Conservation (phyloP, 495 filamentous ascomycete genomes). For the Penicillium roqueforti region DNA sequence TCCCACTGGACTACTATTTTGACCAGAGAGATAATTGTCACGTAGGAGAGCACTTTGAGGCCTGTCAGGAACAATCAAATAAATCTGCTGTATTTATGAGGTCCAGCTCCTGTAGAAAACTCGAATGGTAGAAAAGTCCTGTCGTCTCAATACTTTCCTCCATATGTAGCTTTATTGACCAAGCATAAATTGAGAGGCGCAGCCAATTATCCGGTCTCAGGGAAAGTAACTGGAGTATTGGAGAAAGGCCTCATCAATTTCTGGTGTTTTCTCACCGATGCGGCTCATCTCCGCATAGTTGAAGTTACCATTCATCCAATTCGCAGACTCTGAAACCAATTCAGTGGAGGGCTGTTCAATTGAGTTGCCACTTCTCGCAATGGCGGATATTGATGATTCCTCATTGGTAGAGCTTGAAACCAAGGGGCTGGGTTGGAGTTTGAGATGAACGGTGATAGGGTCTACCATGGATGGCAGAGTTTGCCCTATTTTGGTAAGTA, state of each 20-base stretch:
- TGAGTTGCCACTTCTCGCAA: neutral
- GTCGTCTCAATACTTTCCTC: neutral
- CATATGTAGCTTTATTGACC: neutral
- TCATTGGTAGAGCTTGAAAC: neutral
- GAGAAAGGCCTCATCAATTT: constrained; percentile 19
- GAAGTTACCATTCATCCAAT: constrained; percentile 13
- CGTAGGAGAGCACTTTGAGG: neutral
- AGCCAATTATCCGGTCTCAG: neutral
- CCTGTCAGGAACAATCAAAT: neutral
- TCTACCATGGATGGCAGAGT: constrained; percentile 56
- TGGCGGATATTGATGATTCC: neutral
- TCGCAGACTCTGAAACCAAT: neutral
- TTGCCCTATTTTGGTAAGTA: constrained; percentile 65
- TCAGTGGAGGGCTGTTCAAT: neutral
- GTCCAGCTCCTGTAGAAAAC: neutral
- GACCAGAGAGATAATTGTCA: neutral
- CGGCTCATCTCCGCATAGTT: constrained; percentile 25
- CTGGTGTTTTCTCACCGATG: constrained; percentile 21
- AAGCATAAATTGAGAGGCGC: neutral
- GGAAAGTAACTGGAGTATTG: constrained; percentile 10
- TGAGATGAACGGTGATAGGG: constrained; percentile 38
- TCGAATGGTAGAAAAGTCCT: neutral
- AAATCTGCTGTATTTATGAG: neutral
- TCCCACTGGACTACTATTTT: neutral
- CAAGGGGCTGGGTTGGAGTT: constrained; percentile 4